Percentiles rank a stretch among this genome's conserved stretches.
Conservation (phyloP, 495 filamentous ascomycete species). For the Xylaria castorea region DNA sequence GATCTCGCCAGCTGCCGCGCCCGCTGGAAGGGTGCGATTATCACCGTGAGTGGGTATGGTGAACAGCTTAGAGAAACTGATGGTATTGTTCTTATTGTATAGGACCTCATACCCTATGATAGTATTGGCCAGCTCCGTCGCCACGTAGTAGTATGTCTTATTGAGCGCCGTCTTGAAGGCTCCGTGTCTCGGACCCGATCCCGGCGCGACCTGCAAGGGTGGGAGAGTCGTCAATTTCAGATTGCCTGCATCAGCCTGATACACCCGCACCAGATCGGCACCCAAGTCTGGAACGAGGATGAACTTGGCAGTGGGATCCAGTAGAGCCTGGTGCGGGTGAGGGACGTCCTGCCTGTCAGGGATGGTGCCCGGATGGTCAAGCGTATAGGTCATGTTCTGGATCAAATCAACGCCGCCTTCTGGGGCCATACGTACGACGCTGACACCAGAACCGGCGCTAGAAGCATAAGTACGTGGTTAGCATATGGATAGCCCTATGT, state of each 20-base stretch:
- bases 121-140: slow-evolving; percentile 66
- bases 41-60: slow-evolving; percentile 55
- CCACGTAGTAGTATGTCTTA: slow-evolving; percentile 65
- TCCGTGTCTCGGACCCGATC: slow-evolving; percentile 72
- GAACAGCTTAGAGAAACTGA: slow-evolving; percentile 55
- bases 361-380: slow-evolving; percentile 55
- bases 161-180: slow-evolving; percentile 59
- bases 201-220: slow-evolving; percentile 47
- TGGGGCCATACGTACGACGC: slow-evolving; percentile 33
- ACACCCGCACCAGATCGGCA: slow-evolving; percentile 72
- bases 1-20: slow-evolving; percentile 64
- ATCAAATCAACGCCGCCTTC: slow-evolving; percentile 44
- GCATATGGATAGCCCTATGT: neutral
- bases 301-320: slow-evolving; percentile 73
- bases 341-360: slow-evolving; percentile 65
- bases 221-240: slow-evolving; percentile 43
- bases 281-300: slow-evolving; percentile 75
- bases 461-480: slow-evolving; percentile 12
- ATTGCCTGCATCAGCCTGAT: slow-evolving; percentile 55
- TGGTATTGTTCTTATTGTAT: slow-evolving; percentile 55
- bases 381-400: slow-evolving; percentile 60
- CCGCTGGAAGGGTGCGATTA: slow-evolving; percentile 42
- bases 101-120: slow-evolving; percentile 64
- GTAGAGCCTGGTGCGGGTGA: slow-evolving; percentile 73
- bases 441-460: slow-evolving; percentile 42